Conservation (phyloP, 164 flowering plant genomes). For the Piper longum region DNA sequence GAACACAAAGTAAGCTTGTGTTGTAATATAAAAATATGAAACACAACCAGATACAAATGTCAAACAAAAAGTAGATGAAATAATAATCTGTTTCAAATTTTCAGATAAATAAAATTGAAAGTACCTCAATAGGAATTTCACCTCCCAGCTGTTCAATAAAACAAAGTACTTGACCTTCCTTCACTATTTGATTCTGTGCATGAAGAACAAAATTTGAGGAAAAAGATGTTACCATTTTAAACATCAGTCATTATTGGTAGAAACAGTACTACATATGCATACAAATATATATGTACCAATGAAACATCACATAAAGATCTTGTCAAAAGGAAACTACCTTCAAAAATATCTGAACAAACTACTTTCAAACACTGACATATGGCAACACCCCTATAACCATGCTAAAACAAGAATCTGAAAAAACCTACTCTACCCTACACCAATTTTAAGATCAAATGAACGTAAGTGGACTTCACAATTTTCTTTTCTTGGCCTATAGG, state of each 20-base stretch:
- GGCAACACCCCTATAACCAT: no score
- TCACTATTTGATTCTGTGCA: conserved; percentile 59
- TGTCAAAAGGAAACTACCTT: background rate
- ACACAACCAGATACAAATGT: background rate
- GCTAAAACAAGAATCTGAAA: no score
- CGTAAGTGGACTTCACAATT: no score
- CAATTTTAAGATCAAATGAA: no score
- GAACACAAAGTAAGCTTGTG: background rate
- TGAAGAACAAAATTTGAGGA: background rate
- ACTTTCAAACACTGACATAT: no score
- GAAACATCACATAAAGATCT: no score
- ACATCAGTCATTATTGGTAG: background rate
- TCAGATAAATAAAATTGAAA: conserved; percentile 1
- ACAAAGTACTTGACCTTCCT: conserved; percentile 78
- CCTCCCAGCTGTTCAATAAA: conserved; percentile 70
- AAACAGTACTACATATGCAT: no score
- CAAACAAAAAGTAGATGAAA: background rate
- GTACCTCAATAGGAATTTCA: conserved; percentile 58
- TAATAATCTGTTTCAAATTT: background rate
- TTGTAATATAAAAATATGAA: background rate
- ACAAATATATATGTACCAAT: no score
- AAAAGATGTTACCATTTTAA: background rate
- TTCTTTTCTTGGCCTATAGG: no score
- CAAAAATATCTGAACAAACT: no score
- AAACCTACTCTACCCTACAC: no score